phyloP scores from a whole-genome alignment of 495 filamentous ascomycete genomes.

The Penicillium canariense region DNA sequence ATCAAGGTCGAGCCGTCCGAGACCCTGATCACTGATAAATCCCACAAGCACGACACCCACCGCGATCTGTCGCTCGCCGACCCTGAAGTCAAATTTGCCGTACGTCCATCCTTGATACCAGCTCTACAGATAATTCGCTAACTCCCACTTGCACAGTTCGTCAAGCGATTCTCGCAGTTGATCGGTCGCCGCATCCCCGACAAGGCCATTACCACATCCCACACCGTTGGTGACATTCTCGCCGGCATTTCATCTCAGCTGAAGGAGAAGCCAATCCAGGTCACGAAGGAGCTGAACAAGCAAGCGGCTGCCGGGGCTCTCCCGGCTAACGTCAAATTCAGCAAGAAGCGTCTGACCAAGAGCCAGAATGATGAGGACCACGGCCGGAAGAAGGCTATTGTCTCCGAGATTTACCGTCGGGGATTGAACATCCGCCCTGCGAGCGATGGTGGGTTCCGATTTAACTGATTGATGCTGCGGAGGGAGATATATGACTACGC shows the following conservation, averaged over 20 bases:
- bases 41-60: constrained; percentile 19
- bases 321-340: constrained; percentile 70
- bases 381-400: constrained; percentile 83
- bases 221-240: constrained; percentile 52
- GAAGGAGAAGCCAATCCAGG: constrained; percentile 23
- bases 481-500: neutral
- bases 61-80: constrained; percentile 52
- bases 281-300: constrained; percentile 42
- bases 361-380: constrained; percentile 70
- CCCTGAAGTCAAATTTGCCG: constrained; percentile 66
- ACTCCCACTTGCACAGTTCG: constrained; percentile 48
- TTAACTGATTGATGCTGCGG: neutral
- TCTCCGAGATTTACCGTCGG: constrained; percentile 63
- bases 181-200: constrained; percentile 74
- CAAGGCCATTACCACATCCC: constrained; percentile 51
- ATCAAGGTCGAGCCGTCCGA: constrained; percentile 15
- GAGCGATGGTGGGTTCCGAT: neutral
- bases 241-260: constrained; percentile 34
- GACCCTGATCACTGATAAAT: constrained; percentile 16
- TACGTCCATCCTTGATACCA: constrained; percentile 42
- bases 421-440: constrained; percentile 40
- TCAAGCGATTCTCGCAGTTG: constrained; percentile 75
- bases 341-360: constrained; percentile 55
- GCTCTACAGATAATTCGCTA: constrained; percentile 3
- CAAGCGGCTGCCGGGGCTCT: constrained; percentile 33